phyloP scores from a whole-genome alignment of 169 alveolate genomes.

The Cryptosporidium parvum region DNA sequence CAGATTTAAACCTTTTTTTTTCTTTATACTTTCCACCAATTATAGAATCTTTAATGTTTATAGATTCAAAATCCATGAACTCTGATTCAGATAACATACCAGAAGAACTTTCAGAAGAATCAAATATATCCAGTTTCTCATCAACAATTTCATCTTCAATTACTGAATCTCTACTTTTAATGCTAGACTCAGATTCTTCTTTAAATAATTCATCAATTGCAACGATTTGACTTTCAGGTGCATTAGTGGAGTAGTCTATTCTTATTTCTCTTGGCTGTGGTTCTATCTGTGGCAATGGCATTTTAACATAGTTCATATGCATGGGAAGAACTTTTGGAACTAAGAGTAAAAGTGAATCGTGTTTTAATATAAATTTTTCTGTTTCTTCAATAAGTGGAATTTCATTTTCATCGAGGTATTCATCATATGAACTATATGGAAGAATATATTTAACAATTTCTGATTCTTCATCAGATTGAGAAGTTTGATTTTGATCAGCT shows the following conservation, averaged over 20 bases:
- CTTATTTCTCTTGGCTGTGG: slow-evolving; percentile 16
- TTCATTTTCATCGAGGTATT: slow-evolving; percentile 32
- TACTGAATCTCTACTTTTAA: not conserved
- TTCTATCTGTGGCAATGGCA: slow-evolving; percentile 1
- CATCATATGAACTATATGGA: not conserved
- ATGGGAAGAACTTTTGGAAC: slow-evolving; percentile 30
- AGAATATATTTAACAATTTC: not conserved
- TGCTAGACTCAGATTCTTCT: not conserved
- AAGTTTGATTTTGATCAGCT: not conserved
- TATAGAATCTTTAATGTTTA: not conserved
- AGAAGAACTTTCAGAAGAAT: slow-evolving; percentile 2
- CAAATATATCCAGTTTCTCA: not conserved
- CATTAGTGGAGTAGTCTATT: not conserved
- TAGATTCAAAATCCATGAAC: not conserved
- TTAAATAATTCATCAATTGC: not conserved
- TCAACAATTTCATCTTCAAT: slow-evolving; percentile 1
- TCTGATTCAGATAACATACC: slow-evolving; percentile 1
- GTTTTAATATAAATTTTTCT: slow-evolving; percentile 4
- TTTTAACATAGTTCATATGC: slow-evolving; percentile 20
- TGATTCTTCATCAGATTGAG: not conserved
- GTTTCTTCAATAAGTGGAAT: slow-evolving; percentile 35
- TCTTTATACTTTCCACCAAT: not conserved
- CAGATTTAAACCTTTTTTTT: not conserved
- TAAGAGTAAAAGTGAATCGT: not conserved
- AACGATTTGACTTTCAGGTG: not conserved